A percentile compares a stretch with the other conserved stretches of the same genome.
phyloP scores from a whole-genome alignment of 73 alveolate species.

The Paramecium sonneborni region DNA sequence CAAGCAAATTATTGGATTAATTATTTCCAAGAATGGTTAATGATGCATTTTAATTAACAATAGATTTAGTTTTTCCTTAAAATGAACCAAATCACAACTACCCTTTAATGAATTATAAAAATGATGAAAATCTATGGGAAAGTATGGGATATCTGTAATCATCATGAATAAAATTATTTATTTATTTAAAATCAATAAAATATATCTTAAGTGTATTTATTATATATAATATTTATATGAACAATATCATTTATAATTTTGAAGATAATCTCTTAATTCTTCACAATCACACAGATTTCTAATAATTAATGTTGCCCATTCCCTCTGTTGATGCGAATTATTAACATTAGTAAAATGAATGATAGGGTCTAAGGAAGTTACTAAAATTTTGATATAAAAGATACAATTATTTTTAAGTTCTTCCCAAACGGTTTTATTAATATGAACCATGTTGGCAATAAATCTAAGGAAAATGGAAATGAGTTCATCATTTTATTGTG shows the following conservation, averaged over 20 bases:
- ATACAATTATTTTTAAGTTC: too few species aligned
- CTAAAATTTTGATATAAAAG: not conserved
- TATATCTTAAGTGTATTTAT: too few species aligned
- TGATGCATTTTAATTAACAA: constrained; percentile 66
- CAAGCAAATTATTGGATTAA: constrained; percentile 78
- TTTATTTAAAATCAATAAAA: too few species aligned
- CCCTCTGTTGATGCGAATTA: not conserved
- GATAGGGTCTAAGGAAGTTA: not conserved
- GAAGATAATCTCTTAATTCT: not conserved
- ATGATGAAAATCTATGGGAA: constrained; percentile 21
- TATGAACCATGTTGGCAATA: not conserved
- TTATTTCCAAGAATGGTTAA: constrained; percentile 83
- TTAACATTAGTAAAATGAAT: not conserved
- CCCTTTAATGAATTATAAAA: not conserved
- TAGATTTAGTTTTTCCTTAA: constrained; percentile 49
- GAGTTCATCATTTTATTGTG: not conserved
- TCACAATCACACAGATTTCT: not conserved
- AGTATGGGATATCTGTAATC: not conserved
- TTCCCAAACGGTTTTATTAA: not conserved
- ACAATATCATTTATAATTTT: not conserved
- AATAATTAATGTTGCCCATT: not conserved
- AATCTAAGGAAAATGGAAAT: not conserved
- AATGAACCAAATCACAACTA: not conserved
- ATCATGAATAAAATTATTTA: not conserved
- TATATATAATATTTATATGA: too few species aligned